Base-by-base conservation (phyloP, 2,329 filamentous ascomycete genomes). In the Allantophomopsis cytisporea region DNA sequence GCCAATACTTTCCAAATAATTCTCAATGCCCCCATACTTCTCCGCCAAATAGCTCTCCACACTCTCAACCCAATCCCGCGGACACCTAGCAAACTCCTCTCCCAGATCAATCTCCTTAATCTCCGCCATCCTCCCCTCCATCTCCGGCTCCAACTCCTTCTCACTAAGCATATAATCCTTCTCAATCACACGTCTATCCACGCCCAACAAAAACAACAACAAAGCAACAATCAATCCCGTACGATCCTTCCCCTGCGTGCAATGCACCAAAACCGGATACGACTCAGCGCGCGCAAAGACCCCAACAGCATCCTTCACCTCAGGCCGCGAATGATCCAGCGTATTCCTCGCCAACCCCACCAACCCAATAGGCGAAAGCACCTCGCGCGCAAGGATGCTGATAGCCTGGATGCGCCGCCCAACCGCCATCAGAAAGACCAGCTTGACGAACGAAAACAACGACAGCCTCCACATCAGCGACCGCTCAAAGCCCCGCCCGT, bases 211-310 rank as follows among this genome's bases (percentile, higher is more conserved):
- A 50, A 89, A 65, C 15, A 93, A 61, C 1, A 81, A 58, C 4
- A 94, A 62, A 32, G 81, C 63, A 5, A 85, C 65, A 10, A 83
- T 65, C 11, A 94, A 62, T 0, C 87, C 87, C 2, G 76, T 87
- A 2, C 87, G 73, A 53, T 94, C 87, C 55, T 94, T 94, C 42
- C 87, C 87, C 52, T 93, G 85, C 1, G 86, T 91, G 58, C 87
- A 94, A 58, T 94, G 85, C 2, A 91, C 62, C 7, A 94, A 54
- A 1, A 78, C 58, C 0, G 86, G 85, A 45, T 77, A 75, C 13
- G 65, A 66, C 7, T 28, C 23, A 5, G 3, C 23, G 10, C 23
- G 23, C 23, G 23, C 23, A 12, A 28, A 28, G 5, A 8, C 23
- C 23, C 10, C 23, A 41, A 18, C 40, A 44, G 35, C 47, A 64